Base-by-base conservation (phyloP, 805 yeast genomes). In the Yarrowia alimentaria region DNA sequence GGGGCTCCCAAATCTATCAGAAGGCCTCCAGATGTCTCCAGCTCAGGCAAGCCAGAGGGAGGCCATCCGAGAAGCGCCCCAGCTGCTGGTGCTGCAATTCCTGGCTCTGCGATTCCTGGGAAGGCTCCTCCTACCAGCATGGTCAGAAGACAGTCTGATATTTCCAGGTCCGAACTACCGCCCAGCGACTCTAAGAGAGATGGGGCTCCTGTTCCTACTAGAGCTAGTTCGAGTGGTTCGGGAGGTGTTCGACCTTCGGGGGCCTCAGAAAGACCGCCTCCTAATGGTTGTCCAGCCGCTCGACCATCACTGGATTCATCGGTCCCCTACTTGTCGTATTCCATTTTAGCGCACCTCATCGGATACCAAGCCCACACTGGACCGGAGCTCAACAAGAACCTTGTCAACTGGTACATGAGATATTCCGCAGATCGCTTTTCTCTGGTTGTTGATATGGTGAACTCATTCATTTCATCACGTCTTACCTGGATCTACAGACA, bases 311-410 rank as follows among this genome's bases (percentile, higher is more conserved):
- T 10, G 10, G 10, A 22, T 10, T 8, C 32, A 3, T 40, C 47
- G 3, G 28, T 40, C 11, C 47, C 47, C 10, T 40, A 40, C 16
- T 33, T 40, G 17, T 40, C 47, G 10, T 40, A 40, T 11, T 40
- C 19, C 33, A 40, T 40, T 6, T 7, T 40, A 11, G 25, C 47
- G 6, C 47, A 40, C 11, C 47, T 40, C 3, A 40, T 40, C 5
- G 47, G 47, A 7, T 40, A 40, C 26, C 47, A 40, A 9, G 47
- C 47, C 6, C 47, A 40, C 22, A 28, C 47, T 3, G 47, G 47
- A 5, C 24, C 47, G 4, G 47, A 18, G n/a, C 47, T 40, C 47
- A 40, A 40, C 47, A 40, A 40, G n/a, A 40, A 40, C 47, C 24
- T 40, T 7, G 47, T 40, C 19, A 40, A 40, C 33, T 40, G 47